Percentiles rank a stretch among this genome's conserved stretches.
Evolutionary conservation across 1,139 yeast species (phyloP).

Genomic region (Pichia sp.): DNA sequence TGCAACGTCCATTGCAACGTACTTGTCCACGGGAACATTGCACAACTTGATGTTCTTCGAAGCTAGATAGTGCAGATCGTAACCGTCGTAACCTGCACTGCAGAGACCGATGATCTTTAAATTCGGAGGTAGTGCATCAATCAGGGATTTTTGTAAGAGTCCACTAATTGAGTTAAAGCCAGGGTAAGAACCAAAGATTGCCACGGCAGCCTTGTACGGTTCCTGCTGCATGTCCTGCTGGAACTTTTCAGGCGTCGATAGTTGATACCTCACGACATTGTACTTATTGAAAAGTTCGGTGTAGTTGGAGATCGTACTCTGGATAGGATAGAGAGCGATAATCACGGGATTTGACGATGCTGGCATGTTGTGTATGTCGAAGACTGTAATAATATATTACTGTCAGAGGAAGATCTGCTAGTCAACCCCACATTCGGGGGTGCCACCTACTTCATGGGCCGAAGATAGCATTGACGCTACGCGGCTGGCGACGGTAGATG

Average conservation of each 20-base stretch:
- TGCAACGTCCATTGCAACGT: constrained; percentile 69
- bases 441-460: background rate
- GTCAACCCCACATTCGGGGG: background rate
- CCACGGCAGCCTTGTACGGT: constrained; percentile 42
- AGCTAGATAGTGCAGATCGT: constrained; percentile 44
- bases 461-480: background rate
- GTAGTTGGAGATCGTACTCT: constrained; percentile 38
- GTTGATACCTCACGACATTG: constrained; percentile 42
- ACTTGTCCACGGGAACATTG: constrained; percentile 54
- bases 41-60: constrained; percentile 51
- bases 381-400: too few relatives aligned
- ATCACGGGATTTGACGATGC: constrained; percentile 36
- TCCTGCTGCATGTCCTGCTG: constrained; percentile 34
- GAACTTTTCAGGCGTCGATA: constrained; percentile 42
- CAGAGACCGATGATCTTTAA: constrained; percentile 60
- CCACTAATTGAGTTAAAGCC: constrained; percentile 53
- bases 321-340: constrained; percentile 44
- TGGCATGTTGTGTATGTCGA: background rate
- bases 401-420: background rate
- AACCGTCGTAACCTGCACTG: constrained; percentile 67
- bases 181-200: constrained; percentile 63
- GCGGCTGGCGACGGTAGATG: background rate
- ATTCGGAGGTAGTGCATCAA: constrained; percentile 47
- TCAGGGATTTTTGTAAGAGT: constrained; percentile 39
- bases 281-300: constrained; percentile 37